Conservation (phyloP, 2,329 filamentous ascomycete genomes). For the Exophiala aquamarina region DNA sequence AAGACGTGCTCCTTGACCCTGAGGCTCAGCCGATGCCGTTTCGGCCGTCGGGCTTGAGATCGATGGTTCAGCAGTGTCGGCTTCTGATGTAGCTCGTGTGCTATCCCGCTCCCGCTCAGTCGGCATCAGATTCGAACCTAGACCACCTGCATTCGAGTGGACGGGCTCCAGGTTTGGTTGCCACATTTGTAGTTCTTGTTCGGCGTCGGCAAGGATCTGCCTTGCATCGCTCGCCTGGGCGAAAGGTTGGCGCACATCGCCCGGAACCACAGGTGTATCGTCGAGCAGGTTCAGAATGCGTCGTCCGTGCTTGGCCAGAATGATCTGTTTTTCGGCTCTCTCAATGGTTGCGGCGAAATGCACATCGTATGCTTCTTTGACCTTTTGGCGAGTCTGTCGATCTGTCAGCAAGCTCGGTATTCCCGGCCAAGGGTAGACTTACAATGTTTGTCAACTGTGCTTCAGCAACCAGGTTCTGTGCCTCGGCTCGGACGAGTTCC, state of each 20-base stretch:
- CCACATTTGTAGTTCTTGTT: conserved; percentile 83
- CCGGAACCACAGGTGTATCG: conserved; percentile 84
- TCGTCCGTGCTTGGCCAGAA: conserved; percentile 86
- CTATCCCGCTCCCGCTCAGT: conserved; percentile 22
- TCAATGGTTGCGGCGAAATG: conserved; percentile 92
- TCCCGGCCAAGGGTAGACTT: conserved; percentile 38
- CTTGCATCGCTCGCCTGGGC: conserved; percentile 66
- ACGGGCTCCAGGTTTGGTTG: conserved; percentile 56
- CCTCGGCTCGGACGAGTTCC: conserved; percentile 92
- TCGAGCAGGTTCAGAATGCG: conserved; percentile 83
- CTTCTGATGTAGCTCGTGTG: conserved; percentile 20
- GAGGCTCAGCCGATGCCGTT: conserved; percentile 16
- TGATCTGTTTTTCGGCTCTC: conserved; percentile 93
- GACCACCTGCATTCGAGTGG: conserved; percentile 45
- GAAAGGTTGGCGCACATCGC: conserved; percentile 72
- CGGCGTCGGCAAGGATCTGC: conserved; percentile 87
- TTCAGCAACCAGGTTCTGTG: conserved; percentile 92
- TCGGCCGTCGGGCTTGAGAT: conserved; percentile 4
- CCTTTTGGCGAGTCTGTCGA: conserved; percentile 80
- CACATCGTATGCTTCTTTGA: conserved; percentile 89
- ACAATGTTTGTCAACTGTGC: conserved; percentile 94
- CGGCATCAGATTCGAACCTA: conserved; percentile 45
- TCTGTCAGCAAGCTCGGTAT: conserved; percentile 5
- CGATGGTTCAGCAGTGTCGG: conserved; percentile 7
- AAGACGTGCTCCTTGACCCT: conserved; percentile 25